phyloP scores from a whole-genome alignment of 495 filamentous ascomycete genomes.

The Aspergillus nidulans region DNA sequence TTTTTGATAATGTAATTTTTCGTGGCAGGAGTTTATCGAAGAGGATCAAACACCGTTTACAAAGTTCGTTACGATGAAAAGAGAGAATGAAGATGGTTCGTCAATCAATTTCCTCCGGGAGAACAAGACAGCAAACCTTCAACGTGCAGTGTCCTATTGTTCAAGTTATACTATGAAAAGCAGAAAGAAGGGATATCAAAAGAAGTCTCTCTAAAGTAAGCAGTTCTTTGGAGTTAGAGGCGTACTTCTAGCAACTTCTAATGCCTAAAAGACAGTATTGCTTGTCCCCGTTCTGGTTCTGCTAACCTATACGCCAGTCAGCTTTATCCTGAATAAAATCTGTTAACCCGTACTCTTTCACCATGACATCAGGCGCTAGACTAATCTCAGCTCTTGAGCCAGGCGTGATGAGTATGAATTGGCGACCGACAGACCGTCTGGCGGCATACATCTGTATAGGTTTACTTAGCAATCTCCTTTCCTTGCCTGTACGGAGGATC shows the following conservation, averaged over 20 bases:
- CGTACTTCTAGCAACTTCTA: background rate
- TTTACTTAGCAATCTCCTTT: conserved; percentile 15
- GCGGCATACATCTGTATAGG: conserved; percentile 67
- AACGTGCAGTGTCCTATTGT: too few relatives aligned
- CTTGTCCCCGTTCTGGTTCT: conserved; percentile 56
- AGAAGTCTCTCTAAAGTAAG: too few relatives aligned
- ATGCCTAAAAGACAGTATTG: conserved; percentile 29
- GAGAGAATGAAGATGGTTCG: too few relatives aligned
- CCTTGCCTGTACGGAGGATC: background rate
- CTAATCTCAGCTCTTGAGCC: conserved; percentile 73
- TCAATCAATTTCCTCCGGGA: too few relatives aligned
- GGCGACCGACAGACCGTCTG: conserved; percentile 75
- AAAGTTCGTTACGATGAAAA: too few relatives aligned
- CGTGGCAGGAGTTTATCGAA: too few relatives aligned
- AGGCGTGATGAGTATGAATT: conserved; percentile 96
- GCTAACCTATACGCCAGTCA: conserved; percentile 39
- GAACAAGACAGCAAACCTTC: too few relatives aligned
- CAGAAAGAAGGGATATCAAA: too few relatives aligned
- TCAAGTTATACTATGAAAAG: too few relatives aligned
- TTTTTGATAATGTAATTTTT: background rate
- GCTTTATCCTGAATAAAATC: conserved; percentile 11
- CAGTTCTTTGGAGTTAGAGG: too few relatives aligned
- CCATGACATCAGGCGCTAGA: conserved; percentile 71
- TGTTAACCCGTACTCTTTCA: conserved; percentile 63
- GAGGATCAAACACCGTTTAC: too few relatives aligned